Base-by-base conservation (phyloP, 805 yeast species). In the Starmerella sirachaensis region DNA sequence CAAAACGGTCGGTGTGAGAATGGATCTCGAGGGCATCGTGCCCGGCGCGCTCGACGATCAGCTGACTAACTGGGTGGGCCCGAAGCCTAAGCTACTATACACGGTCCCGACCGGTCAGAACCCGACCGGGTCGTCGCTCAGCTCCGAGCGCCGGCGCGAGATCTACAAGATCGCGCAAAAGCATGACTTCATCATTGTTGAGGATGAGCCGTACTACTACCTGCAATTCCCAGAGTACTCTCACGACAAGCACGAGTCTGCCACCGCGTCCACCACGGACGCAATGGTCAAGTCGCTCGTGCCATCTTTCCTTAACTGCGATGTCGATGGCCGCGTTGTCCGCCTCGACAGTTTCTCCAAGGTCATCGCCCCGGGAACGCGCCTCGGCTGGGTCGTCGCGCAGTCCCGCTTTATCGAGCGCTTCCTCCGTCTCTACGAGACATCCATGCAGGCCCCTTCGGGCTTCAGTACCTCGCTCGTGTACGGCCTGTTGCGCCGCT, bases 151-250 rank as follows among this genome's bases (percentile, higher is more conserved):
- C 64, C 81, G 95, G 64, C 58, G 61, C 44, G 73, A 69, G 37
- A 70, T 91, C 49, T 84, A 85, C 62, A 68, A 71, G 45, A 55
- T 86, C 45, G 88, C 93, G 23, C 76, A 73, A 55, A 76, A 82
- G 64, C 79, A 84, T 59, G 95, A 88, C 62, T 68, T 88, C 55
- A 53, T 88, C 38, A 76, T 88, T 48, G 59, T 88, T 37, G 98
- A 88, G 65, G 98, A 88, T 59, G 98, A 91, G 63, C 98, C 98
- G 38, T 88, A 88, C 74, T 88, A 82, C 68, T 88, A 84, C 66
- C 66, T 88, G 58, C 98, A 88, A 63, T 31, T 31, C 34, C 34
- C 34, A 5, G 10, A 13, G 20, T 31, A 31, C 34, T 31, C 34
- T 26, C 34, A 31, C 62, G 66, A 50, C 33, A 53, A 60, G 49